Evolutionary conservation across 2,329 filamentous ascomycete species (phyloP).

Genomic region (Trichophyton simii): DNA sequence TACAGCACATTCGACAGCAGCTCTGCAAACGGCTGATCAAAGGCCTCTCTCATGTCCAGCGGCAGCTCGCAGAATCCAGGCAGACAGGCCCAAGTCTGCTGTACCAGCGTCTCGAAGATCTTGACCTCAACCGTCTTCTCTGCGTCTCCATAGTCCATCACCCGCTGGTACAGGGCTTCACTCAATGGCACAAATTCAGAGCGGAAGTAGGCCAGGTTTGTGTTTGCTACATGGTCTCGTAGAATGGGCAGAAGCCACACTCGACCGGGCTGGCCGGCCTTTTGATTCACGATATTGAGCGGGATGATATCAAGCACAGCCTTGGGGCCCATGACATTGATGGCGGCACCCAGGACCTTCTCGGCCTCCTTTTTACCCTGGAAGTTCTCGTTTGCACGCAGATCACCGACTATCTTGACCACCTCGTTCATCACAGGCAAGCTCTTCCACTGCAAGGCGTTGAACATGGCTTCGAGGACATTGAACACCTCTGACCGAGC

Average conservation of each 20-base stretch:
- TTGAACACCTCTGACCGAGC: slow-evolving; percentile 94
- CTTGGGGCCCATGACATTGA: slow-evolving; percentile 81
- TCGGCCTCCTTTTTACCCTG: slow-evolving; percentile 91
- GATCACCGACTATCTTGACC: slow-evolving; percentile 68
- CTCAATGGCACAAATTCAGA: slow-evolving; percentile 78
- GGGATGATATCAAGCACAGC: slow-evolving; percentile 71
- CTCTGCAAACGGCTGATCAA: slow-evolving; percentile 83
- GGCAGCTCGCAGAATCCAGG: slow-evolving; percentile 93
- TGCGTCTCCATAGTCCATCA: slow-evolving; percentile 65
- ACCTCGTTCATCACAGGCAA: slow-evolving; percentile 65
- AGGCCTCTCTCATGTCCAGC: slow-evolving; percentile 60
- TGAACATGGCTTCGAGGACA: slow-evolving; percentile 75
- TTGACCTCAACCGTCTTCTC: slow-evolving; percentile 95
- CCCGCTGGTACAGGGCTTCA: slow-evolving; percentile 75
- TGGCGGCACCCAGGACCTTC: slow-evolving; percentile 72
- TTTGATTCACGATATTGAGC: slow-evolving; percentile 68
- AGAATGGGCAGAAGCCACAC: slow-evolving; percentile 92
- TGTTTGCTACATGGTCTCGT: slow-evolving; percentile 80
- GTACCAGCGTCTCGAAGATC: slow-evolving; percentile 91
- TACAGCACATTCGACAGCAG: slow-evolving; percentile 85
- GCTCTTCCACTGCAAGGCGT: slow-evolving; percentile 72
- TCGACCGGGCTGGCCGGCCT: slow-evolving; percentile 64
- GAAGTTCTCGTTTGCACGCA: slow-evolving; percentile 79
- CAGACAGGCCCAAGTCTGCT: slow-evolving; percentile 87
- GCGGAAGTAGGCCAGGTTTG: slow-evolving; percentile 72